Percentiles rank a stretch among this genome's conserved stretches.
Evolutionary conservation across 176 grass and related monocot genomes (phyloP).

Genomic region (Cenchrus fungigraminus): DNA sequence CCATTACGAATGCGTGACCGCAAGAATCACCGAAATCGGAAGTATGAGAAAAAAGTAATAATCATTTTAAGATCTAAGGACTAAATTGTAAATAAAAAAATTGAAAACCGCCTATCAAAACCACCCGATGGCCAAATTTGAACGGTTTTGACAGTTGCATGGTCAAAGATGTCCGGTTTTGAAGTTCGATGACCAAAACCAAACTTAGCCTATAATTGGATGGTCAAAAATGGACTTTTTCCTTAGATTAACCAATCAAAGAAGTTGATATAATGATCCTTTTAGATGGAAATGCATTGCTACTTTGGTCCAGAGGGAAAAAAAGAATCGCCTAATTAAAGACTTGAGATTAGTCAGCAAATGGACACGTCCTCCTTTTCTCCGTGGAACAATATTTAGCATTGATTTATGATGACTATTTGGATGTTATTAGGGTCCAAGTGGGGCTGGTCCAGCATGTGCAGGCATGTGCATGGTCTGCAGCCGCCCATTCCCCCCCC

Average conservation of each 20-base stretch:
- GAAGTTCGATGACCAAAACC: no score
- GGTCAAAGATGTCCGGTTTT: no score
- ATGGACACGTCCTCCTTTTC: background rate
- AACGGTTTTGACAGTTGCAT: no score
- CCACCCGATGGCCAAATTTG: no score
- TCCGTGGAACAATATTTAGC: slow-evolving; percentile 30
- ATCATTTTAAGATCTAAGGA: no score
- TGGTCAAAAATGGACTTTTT: no score
- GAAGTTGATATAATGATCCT: background rate
- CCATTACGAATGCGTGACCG: no score
- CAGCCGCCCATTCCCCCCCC: slow-evolving; percentile 11
- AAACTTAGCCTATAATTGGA: no score
- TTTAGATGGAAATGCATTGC: background rate
- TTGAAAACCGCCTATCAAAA: no score
- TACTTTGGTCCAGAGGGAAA: background rate
- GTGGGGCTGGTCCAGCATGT: slow-evolving; percentile 50
- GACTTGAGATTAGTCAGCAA: background rate
- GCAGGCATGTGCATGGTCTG: slow-evolving; percentile 63
- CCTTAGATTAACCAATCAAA: background rate
- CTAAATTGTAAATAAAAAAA: no score
- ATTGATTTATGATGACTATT: slow-evolving; percentile 49
- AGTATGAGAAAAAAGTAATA: no score
- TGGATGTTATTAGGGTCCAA: slow-evolving; percentile 45
- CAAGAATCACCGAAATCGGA: no score
- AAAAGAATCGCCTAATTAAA: background rate